Percentiles rank a stretch among this genome's conserved stretches.
These are phyloP conservation scores for Emergomyces orientalis DNA, from an alignment of 2,329 filamentous ascomycete genomes.

Conservation along the genomic window DNA sequence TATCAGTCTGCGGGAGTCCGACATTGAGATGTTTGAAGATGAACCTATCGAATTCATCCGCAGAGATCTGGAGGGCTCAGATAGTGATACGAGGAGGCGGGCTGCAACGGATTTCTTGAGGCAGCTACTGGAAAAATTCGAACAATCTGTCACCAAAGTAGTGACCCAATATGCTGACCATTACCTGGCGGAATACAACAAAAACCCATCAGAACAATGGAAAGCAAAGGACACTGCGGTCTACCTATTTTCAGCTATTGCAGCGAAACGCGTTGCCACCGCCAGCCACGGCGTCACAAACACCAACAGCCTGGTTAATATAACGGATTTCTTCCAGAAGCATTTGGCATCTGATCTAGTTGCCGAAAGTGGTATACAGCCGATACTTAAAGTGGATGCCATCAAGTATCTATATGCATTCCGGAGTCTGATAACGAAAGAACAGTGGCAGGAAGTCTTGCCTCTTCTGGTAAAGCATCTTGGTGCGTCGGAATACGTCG, in stretches of 20 bases:
- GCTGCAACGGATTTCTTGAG: constrained; percentile 92
- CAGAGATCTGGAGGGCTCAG: constrained; percentile 87
- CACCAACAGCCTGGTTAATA: constrained; percentile 76
- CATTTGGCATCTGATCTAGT: constrained; percentile 85
- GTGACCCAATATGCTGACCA: constrained; percentile 79
- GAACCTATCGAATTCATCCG: constrained; percentile 98
- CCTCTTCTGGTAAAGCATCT: constrained; percentile 85
- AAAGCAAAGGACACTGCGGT: constrained; percentile 97
- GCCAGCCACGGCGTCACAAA: constrained; percentile 82
- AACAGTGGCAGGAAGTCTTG: constrained; percentile 85
- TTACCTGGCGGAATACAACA: constrained; percentile 66
- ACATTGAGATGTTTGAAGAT: constrained; percentile 93
- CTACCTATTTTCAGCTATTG: constrained; percentile 89
- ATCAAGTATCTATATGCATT: constrained; percentile 98
- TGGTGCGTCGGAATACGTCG: constrained; percentile 82
- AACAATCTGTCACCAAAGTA: constrained; percentile 73
- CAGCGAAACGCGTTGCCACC: constrained; percentile 81
- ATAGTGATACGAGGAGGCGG: constrained; percentile 83
- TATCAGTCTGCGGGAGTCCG: constrained; percentile 80
- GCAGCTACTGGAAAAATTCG: constrained; percentile 81
- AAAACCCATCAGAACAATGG: constrained; percentile 65
- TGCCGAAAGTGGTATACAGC: constrained; percentile 57
- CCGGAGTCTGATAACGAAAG: constrained; percentile 83
- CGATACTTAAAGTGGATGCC: constrained; percentile 90
- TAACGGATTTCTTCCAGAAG: constrained; percentile 90